Evolutionary conservation across 768 basidiomycete species (phyloP), one percentile per base, ranked within the genome.

Genomic region (Xerocomus spinulosus): DNA sequence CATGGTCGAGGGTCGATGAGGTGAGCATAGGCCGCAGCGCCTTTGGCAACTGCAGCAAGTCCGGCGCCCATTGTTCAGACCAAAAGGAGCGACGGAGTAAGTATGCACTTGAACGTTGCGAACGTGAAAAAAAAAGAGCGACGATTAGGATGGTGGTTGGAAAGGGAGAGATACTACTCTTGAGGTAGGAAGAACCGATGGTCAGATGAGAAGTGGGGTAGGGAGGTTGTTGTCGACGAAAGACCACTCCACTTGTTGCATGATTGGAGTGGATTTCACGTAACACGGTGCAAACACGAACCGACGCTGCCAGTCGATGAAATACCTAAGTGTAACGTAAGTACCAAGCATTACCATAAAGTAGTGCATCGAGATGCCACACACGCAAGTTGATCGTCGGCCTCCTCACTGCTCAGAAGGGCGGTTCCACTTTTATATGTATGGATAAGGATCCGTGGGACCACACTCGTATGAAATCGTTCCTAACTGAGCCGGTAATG

Each of bases 1-100:
- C 83, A 87, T 59, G 80, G 73, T 54, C 67, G 77, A 17, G 82
- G 79, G 63, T 85, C 76, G 50, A 84, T 52, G 48, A 83, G 73
- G 51, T 80, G 77, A 26, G 63, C 62, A 53, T 76, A 80, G 34
- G 70, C 74, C 41, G 70, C 69, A 28, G 29, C n/a, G 13, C 55
- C 52, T 41, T 68, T 37, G 15, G 33, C 47, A 46, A 59, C 66
- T 43, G 69, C 69, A 46, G 70, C 75, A 52, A 76, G 71, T 63
- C 79, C 80, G 56, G 63, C 79, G 62, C 70, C 81, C 81, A 84
- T 84, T 60, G 52, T 75, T 54, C 51, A 57, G 42, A 18, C 37
- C 23, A 34, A 33, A 28, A 13, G 12, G 14, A 25, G 25, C 1
- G 24, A 13, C 18, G 12, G 18, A 39, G 24, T 6, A 21, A 39